These are phyloP conservation scores for Melampsora americana DNA, from an alignment of 1,284 basidiomycete species.

Conservation along the genomic window DNA sequence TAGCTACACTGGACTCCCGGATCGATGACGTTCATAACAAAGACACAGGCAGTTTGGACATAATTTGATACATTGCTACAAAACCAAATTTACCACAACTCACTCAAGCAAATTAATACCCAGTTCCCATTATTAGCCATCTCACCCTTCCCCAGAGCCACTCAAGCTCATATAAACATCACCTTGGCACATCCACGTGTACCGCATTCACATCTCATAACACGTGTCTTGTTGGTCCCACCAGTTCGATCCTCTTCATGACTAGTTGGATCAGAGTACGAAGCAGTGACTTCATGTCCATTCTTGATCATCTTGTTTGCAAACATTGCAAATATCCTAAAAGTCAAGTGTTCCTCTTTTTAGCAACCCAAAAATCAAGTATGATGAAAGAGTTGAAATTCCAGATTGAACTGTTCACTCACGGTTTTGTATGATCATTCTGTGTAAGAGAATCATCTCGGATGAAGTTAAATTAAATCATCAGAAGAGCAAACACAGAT, in stretches of 20 bases:
- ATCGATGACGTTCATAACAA: no score
- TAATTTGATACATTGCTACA: no score
- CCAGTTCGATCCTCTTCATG: not conserved
- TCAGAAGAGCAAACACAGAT: not conserved
- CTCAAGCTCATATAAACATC: constrained; percentile 16
- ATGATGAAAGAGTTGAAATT: not conserved
- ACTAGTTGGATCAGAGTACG: constrained; percentile 35
- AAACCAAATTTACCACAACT: no score
- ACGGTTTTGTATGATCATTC: constrained; percentile 38
- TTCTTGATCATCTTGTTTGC: constrained; percentile 32
- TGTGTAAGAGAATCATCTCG: not conserved
- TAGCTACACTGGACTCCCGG: no score
- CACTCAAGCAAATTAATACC: no score
- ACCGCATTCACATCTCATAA: constrained; percentile 30
- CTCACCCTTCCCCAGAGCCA: not conserved
- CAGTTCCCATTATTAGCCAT: no score
- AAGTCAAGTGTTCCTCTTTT: not conserved
- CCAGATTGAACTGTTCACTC: not conserved
- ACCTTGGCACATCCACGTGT: constrained; percentile 20
- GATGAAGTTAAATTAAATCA: not conserved
- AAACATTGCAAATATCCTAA: constrained; percentile 43
- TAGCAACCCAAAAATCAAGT: not conserved
- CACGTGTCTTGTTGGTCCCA: not conserved
- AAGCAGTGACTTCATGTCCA: constrained; percentile 27
- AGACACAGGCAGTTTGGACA: no score